phyloP scores from a whole-genome alignment of 1,284 basidiomycete species.

The Leccinum griseonigrum region DNA sequence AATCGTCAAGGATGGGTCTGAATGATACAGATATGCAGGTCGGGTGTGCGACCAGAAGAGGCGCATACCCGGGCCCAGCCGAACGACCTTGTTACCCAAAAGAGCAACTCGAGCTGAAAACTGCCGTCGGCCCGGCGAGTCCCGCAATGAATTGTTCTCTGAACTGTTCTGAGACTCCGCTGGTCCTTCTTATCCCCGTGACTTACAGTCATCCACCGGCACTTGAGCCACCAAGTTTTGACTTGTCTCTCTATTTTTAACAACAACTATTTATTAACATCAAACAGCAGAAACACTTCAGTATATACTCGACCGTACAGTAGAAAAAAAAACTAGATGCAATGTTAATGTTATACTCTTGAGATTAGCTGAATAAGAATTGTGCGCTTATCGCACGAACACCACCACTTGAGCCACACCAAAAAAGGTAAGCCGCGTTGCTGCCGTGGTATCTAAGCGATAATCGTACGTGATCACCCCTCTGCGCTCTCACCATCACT shows the following conservation, averaged over 20 bases:
- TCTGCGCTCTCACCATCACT: background rate
- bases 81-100: background rate
- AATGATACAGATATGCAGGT: background rate
- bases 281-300: background rate
- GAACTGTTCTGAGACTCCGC: background rate
- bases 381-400: background rate
- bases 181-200: background rate
- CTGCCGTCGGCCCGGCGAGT: too few relatives aligned
- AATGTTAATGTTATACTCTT: background rate
- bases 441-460: background rate
- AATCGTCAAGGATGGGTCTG: background rate
- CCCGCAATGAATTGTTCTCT: background rate
- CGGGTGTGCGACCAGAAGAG: background rate
- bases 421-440: background rate
- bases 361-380: background rate
- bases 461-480: background rate
- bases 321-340: background rate
- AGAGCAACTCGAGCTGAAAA: background rate
- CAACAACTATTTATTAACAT: background rate
- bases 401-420: background rate
- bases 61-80: background rate
- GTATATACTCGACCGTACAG: background rate
- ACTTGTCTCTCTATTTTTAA: background rate
- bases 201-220: background rate
- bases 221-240: background rate